A percentile compares a stretch with the other conserved stretches of the same genome.
These are phyloP conservation scores for Craterostigma plantagineum DNA, from an alignment of 257 asterid genomes.

Conservation along the genomic window DNA sequence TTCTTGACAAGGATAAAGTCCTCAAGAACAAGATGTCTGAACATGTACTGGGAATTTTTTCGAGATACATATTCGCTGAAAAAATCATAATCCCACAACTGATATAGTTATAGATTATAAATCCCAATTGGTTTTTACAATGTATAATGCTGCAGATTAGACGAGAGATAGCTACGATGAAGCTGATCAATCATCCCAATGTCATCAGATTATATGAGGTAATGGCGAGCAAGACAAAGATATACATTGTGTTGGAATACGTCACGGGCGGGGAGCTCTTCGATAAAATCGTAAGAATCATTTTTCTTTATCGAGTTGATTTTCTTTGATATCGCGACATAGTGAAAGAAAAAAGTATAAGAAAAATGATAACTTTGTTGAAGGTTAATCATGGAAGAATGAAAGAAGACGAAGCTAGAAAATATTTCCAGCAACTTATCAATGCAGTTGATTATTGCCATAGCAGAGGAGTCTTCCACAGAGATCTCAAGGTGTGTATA, in stretches of 20 bases:
- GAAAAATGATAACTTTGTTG: no score
- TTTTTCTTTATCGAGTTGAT: background rate
- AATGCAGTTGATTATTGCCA: conserved; percentile 7
- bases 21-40: conserved; percentile 2
- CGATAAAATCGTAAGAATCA: conserved; percentile 1
- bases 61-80: no score
- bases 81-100: no score
- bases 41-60: background rate
- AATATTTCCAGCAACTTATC: conserved; percentile 5
- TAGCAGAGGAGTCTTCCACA: conserved; percentile 5
- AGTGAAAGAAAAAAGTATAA: no score
- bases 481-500: conserved; percentile 3
- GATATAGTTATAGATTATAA: no score
- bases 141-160: conserved; percentile 2
- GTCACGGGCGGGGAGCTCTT: conserved; percentile 5
- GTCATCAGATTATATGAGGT: conserved; percentile 1
- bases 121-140: no score
- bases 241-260: conserved; percentile 1
- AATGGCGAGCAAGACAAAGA: conserved; percentile 5
- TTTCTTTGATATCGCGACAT: no score
- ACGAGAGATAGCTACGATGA: conserved; percentile 3
- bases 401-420: conserved; percentile 4
- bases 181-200: conserved; percentile 2
- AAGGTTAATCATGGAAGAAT: conserved; percentile 1
- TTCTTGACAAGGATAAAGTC: conserved; percentile 4